Percentiles rank a stretch among this genome's conserved stretches.
These are phyloP conservation scores for Calonectria naviculata DNA, from an alignment of 2,329 filamentous ascomycete species.

Conservation along the genomic window DNA sequence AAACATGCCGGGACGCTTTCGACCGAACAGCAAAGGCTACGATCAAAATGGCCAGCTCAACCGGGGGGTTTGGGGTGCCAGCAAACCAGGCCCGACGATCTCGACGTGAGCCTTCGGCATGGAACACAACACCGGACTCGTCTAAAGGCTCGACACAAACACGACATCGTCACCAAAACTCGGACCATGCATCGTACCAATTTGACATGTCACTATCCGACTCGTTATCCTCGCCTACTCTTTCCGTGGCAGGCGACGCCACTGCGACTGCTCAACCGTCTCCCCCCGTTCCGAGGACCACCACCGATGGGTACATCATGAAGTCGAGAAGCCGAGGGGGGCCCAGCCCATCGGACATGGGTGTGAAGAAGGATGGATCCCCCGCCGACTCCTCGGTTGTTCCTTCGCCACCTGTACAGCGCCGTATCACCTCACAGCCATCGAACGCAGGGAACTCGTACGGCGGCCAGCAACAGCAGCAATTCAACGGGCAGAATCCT, in stretches of 20 bases:
- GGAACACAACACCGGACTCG: conserved; percentile 43
- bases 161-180: conserved; percentile 42
- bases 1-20: conserved; percentile 94
- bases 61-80: conserved; percentile 77
- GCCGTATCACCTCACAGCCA: conserved; percentile 48
- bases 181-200: conserved; percentile 46
- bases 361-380: conserved; percentile 44
- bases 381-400: conserved; percentile 56
- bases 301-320: conserved; percentile 45
- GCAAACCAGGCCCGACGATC: conserved; percentile 40
- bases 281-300: conserved; percentile 50
- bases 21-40: conserved; percentile 95
- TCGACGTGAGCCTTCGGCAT: conserved; percentile 42
- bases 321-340: conserved; percentile 42
- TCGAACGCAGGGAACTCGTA: conserved; percentile 45
- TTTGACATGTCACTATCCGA: conserved; percentile 53
- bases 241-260: conserved; percentile 50
- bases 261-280: conserved; percentile 47
- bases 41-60: conserved; percentile 92
- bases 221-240: conserved; percentile 52
- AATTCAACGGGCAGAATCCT: conserved; percentile 46
- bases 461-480: conserved; percentile 37
- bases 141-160: conserved; percentile 34
- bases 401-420: conserved; percentile 56
- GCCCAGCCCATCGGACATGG: conserved; percentile 44